These are phyloP conservation scores for Neopestalotiopsis clavispora DNA, from an alignment of 2,329 filamentous ascomycete species.

Conservation along the genomic window DNA sequence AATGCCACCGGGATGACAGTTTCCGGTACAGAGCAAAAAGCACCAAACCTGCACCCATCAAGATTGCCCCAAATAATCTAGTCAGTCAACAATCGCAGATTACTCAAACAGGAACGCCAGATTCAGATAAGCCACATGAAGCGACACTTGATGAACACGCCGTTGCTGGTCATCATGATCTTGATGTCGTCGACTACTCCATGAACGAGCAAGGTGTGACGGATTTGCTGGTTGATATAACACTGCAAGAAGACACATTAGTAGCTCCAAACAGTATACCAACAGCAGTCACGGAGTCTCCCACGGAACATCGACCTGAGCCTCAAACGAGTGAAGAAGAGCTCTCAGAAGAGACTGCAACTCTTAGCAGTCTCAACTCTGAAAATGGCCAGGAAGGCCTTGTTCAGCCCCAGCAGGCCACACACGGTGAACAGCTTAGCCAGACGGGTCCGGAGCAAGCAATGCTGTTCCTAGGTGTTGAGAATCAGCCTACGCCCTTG, in stretches of 20 bases:
- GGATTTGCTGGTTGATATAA: not conserved
- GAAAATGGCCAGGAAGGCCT: not conserved
- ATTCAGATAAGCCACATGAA: conserved; percentile 21
- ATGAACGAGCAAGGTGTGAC: not conserved
- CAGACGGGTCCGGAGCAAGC: not conserved
- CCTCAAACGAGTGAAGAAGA: not conserved
- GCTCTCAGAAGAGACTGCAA: not conserved
- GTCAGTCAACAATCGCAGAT: conserved; percentile 16
- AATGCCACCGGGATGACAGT: conserved; percentile 32
- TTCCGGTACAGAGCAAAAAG: conserved; percentile 34
- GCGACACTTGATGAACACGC: not conserved
- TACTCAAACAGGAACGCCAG: conserved; percentile 23
- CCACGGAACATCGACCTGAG: not conserved
- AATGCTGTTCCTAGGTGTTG: not conserved
- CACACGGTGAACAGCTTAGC: not conserved
- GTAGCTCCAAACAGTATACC: not conserved
- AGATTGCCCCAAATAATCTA: conserved; percentile 5
- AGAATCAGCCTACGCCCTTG: not conserved
- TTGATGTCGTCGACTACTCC: not conserved
- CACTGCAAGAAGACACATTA: not conserved
- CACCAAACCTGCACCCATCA: conserved; percentile 20
- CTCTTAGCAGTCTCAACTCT: not conserved
- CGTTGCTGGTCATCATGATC: not conserved
- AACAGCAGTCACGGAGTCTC: not conserved
- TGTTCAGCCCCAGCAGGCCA: not conserved